Evolutionary conservation across 306 rosid genomes (phyloP), one percentile per base, ranked within the genome.

Genomic region (Luffa aegyptiaca): DNA sequence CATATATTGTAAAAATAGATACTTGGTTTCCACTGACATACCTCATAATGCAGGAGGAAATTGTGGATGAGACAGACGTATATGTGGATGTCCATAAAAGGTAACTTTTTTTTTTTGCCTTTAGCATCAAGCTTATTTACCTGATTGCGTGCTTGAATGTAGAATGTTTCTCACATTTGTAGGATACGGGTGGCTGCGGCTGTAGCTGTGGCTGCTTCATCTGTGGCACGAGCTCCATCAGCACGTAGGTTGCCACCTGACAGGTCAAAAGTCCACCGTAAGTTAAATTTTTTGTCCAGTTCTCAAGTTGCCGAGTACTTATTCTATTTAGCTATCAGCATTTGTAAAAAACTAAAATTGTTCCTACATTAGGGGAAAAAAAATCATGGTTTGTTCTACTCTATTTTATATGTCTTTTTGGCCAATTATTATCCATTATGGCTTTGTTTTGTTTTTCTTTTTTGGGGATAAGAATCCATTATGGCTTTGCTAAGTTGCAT

Each of bases 11-110:
- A 10, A 57, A 21, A 12, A 4, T 20, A 39, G 41, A 8, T 77
- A 5, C 6, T 18, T 6, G 80, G 55, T 20, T 58, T 77, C 9
- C 18, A 77, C 68, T 11, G 73, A 78, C 42, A 45, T 45, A 4
- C 55, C 17, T 26, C 51, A 44, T 26, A 85, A 73, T 64, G 68
- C 89, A 88, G 91, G 91, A 88, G 77, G 91, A 88, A 82, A 88
- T 88, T 88, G 81, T 89, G 16, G 86, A 90, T 55, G 89, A 83
- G 83, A 86, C 82, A 75, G 86, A 83, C 55, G 89, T 87, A 75
- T 93, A 90, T 85, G 21, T 93, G 37, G 98, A 92, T 82, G 98
- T 92, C 10, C 94, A 92, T 82, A 90, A 84, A 85, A 88, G 97
- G 96, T 89, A 82, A 35, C 5, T 16, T 51, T 35, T 8, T 3